Evolutionary conservation across 1,139 yeast species (phyloP), one percentile per base, ranked within the genome.

Genomic region (Meyerozyma athensensis): DNA sequence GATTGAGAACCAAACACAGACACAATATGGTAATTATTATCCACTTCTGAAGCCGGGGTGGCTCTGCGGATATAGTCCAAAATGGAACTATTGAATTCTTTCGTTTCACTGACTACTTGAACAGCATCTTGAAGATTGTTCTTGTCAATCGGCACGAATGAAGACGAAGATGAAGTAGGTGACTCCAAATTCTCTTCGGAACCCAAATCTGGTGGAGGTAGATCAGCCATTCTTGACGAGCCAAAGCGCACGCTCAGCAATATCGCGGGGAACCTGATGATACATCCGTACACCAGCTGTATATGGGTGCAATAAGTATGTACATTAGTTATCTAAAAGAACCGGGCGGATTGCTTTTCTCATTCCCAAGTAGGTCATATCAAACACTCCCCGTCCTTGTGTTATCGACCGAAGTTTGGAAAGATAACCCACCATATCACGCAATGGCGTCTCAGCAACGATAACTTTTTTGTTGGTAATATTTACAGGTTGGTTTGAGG

Each of bases 1-100:
- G 95, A 85, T 58, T 92, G 98, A 1, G 96, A 86, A 7, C 98
- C 98, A 68, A 92, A 92, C 36, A 92, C 98, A 0, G 97, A 84
- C 3, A 92, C 86, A 19, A 92, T 81, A 58, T 92, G 96, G 64
- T 90, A 90, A 50, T 82, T 72, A 43, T 85, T 65, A 0, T 92
- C 95, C 19, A 73, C 71, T 35, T 71, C 69, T 7, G 53, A 46
- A 7, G 56, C 46, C 4, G 52, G 62, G 35, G 64, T 60, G 46
- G 49, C 43, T 31, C 59, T 65, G 68, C 42, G 56, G 48, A 70
- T 60, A 44, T 70, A 70, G 5, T 56, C 58, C 44, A 68, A 55
- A 39, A 70, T 55, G 1, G 47, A 43, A 4, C 40, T 24, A 47
- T 77, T 80, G 72, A 86, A 86, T 30, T 63, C 58, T 57, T 90